Conservation (phyloP, 805 yeast species). For the Yarrowia osloensis region DNA sequence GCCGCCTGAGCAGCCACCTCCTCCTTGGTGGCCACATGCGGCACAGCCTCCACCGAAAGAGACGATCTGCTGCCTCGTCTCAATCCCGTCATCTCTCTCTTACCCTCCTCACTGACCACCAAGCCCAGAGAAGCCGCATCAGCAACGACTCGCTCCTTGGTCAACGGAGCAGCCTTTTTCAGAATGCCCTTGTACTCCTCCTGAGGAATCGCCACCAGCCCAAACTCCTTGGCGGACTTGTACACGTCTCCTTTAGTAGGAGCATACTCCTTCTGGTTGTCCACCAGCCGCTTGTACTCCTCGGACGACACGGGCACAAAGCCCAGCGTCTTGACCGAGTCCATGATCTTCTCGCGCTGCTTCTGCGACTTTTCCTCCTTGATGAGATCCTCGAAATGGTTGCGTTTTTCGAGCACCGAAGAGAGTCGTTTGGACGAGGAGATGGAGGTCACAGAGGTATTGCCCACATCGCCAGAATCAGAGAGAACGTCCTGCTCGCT, state of each 20-base stretch:
- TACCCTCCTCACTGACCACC: constrained; percentile 8
- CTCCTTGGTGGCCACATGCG: constrained; percentile 31
- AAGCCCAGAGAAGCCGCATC: constrained; percentile 38
- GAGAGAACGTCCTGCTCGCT: constrained; percentile 2
- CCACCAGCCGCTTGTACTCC: constrained; percentile 42
- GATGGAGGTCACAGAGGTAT: constrained; percentile 28
- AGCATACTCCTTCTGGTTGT: constrained; percentile 40
- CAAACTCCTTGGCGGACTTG: constrained; percentile 47
- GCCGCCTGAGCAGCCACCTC: constrained; percentile 39
- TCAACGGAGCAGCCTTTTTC: constrained; percentile 33
- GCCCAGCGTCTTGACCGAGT: constrained; percentile 41
- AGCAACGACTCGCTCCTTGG: constrained; percentile 39
- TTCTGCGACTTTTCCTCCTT: constrained; percentile 34
- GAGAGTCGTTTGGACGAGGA: constrained; percentile 29
- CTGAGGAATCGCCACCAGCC: constrained; percentile 48
- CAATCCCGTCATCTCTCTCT: not conserved
- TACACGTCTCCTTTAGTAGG: constrained; percentile 43
- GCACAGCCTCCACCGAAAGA: not conserved
- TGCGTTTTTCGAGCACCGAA: constrained; percentile 40
- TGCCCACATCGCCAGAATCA: constrained; percentile 11
- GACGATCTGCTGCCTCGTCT: not conserved
- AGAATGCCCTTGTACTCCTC: constrained; percentile 49
- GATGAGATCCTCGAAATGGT: constrained; percentile 40
- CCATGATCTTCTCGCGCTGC: constrained; percentile 39
- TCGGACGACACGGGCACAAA: constrained; percentile 43